Evolutionary conservation across 805 yeast species (phyloP), one percentile per base, ranked within the genome.

Genomic region (Scheffersomyces lignosus): DNA sequence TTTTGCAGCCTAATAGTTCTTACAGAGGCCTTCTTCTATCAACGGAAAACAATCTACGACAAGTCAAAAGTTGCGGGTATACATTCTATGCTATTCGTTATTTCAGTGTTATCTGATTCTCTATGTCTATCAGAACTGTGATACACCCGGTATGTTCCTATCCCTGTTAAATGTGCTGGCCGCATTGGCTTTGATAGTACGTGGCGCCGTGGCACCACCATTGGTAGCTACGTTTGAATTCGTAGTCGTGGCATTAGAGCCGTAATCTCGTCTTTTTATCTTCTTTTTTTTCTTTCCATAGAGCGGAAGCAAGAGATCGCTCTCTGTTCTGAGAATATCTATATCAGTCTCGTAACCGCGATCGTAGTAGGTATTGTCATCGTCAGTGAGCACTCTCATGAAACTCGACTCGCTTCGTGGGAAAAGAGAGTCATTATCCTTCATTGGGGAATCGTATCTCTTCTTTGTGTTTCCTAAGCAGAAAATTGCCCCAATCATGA

Each of bases 331-430:
- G 16, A 57, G 37, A 44, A 58, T 54, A 43, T 68, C 74, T 25
- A 60, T 64, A 38, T 69, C 74, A 4, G 72, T 69, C 44, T 69
- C 75, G 43, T 69, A 69, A 4, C 73, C 73, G 20, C 62, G 44
- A 42, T 68, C 74, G 36, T 45, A 49, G 20, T 38, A 40, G 1
- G 44, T 34, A 1, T 26, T 29, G 5, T 66, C 71, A 7, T 53
- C 59, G 16, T 59, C 56, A 0, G 59, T 47, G 15, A 48, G 49
- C n/a, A 69, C 66, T 18, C 64, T 51, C 73, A 69, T 68, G 41
- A 56, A 68, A 27, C 63, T 62, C 1, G 66, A 43, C 18, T 52
- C 62, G 12, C 27, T 47, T 5, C 52, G 50, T 17, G 31, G 33
- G 15, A 30, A 29, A 9, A 18, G 18, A 12, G 33, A 37, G 10